phyloP scores from a whole-genome alignment of 768 basidiomycete species.

The Tulasnella calospora region DNA sequence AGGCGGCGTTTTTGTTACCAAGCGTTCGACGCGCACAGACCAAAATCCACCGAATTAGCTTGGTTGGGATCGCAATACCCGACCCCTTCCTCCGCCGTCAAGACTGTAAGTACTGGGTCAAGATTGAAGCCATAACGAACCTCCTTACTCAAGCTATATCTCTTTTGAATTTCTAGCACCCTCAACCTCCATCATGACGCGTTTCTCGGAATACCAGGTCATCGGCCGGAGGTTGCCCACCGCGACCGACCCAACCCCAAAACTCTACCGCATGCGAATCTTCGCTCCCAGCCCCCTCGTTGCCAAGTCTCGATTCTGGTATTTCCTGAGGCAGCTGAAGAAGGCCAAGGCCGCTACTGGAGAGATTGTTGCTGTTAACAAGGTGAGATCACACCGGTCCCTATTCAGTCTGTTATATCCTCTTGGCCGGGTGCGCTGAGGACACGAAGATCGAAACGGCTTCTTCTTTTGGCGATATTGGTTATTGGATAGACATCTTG shows the following conservation, averaged over 20 bases:
- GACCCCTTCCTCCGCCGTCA: neutral
- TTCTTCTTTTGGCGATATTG: constrained; percentile 31
- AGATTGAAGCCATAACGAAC: neutral
- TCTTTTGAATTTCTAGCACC: neutral
- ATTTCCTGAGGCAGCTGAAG: constrained; percentile 95
- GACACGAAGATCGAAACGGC: neutral
- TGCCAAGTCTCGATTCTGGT: constrained; percentile 99
- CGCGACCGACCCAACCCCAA: constrained; percentile 85
- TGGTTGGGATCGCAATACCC: neutral
- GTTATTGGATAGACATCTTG: constrained; percentile 54
- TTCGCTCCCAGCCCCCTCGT: constrained; percentile 98
- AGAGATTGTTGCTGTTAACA: constrained; percentile 97
- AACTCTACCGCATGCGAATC: constrained; percentile 99
- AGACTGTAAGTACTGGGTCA: neutral
- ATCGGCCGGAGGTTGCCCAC: constrained; percentile 97
- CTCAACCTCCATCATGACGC: constrained; percentile 38
- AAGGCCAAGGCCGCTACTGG: constrained; percentile 99
- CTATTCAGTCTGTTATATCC: constrained; percentile 32
- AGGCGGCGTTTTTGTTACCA: neutral
- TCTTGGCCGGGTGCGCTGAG: neutral
- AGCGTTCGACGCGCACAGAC: neutral
- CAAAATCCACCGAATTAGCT: neutral
- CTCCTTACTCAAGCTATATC: neutral
- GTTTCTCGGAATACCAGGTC: constrained; percentile 82
- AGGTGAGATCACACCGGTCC: constrained; percentile 66